A percentile compares a stretch with the other conserved stretches of the same genome.
These are phyloP conservation scores for Mycothermus thermophilus DNA, from an alignment of 495 filamentous ascomycete species.

Conservation along the genomic window DNA sequence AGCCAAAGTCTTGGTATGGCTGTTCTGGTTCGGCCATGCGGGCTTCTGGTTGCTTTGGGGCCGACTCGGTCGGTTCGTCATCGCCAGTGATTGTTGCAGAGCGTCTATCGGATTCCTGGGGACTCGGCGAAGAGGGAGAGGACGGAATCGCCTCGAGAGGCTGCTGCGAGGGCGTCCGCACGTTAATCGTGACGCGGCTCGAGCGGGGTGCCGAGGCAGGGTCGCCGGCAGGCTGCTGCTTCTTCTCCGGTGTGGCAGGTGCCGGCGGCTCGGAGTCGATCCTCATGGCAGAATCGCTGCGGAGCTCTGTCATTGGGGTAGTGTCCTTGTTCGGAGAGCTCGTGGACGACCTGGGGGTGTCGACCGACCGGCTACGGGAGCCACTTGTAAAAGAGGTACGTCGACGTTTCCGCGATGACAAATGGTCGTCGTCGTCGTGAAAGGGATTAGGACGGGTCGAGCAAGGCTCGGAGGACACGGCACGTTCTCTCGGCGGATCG, in stretches of 20 bases:
- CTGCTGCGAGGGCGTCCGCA: slow-evolving; percentile 28
- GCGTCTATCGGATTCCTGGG: slow-evolving; percentile 13
- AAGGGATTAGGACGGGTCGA: slow-evolving; percentile 44
- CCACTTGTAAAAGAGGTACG: slow-evolving; percentile 29
- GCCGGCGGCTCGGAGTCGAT: slow-evolving; percentile 25
- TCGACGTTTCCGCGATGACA: slow-evolving; percentile 39
- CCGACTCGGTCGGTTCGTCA: slow-evolving; percentile 13
- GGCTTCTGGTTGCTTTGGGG: too few relatives aligned
- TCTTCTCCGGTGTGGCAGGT: slow-evolving; percentile 26
- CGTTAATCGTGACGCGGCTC: slow-evolving; percentile 41
- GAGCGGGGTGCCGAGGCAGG: slow-evolving; percentile 24
- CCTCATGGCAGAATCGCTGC: slow-evolving; percentile 26
- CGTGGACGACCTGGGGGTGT: slow-evolving; percentile 20
- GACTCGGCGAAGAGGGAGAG: slow-evolving; percentile 34
- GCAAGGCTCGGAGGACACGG: slow-evolving; percentile 45
- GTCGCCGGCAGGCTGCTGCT: slow-evolving; percentile 12
- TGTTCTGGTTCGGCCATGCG: too few relatives aligned
- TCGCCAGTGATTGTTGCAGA: slow-evolving; percentile 1
- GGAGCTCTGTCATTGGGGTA: slow-evolving; percentile 9
- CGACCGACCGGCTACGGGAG: slow-evolving; percentile 30
- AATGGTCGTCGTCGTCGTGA: slow-evolving; percentile 37
- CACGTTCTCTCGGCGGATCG: slow-evolving; percentile 41
- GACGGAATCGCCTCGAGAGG: slow-evolving; percentile 26
- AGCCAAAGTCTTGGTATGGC: slow-evolving; percentile 4
- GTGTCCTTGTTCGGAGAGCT: slow-evolving; percentile 12